Evolutionary conservation across 768 basidiomycete genomes (phyloP).

Genomic region (Cystofilobasidium macerans): DNA sequence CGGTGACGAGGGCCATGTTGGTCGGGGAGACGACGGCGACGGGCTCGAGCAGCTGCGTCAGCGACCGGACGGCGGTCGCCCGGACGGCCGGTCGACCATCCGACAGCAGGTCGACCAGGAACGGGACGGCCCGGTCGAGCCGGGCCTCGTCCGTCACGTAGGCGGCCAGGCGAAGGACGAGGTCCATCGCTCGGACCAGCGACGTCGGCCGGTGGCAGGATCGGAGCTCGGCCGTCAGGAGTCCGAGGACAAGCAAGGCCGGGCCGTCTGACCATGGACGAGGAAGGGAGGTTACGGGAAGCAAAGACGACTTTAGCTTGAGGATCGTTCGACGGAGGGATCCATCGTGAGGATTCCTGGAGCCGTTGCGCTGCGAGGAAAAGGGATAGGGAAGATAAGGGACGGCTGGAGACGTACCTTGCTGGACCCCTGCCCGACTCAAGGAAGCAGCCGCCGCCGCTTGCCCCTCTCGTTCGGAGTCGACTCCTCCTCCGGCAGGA

Average conservation of each 20-base stretch:
- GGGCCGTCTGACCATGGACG: constrained; percentile 79
- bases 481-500: not conserved
- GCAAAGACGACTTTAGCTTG: too few species aligned
- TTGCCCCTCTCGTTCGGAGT: not conserved
- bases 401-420: too few species aligned
- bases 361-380: too few species aligned
- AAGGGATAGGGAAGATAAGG: too few species aligned
- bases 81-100: constrained; percentile 78
- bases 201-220: constrained; percentile 78
- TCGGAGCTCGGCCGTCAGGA: constrained; percentile 77
- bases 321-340: too few species aligned
- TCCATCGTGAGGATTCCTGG: not conserved
- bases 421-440: too few species aligned
- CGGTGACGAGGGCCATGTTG: constrained; percentile 64
- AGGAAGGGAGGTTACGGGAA: too few species aligned
- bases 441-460: not conserved
- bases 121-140: constrained; percentile 83
- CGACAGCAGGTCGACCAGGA: constrained; percentile 73
- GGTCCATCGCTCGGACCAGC: constrained; percentile 70
- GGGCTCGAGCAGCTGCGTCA: constrained; percentile 55
- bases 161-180: constrained; percentile 65
- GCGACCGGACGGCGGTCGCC: constrained; percentile 60
- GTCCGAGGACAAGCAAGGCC: constrained; percentile 72
- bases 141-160: constrained; percentile 91
- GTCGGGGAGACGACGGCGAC: constrained; percentile 37